Evolutionary conservation across 23 red algal species (phyloP), one percentile per base, ranked within the genome.

Genomic region (Gracilaria vermiculophylla): DNA sequence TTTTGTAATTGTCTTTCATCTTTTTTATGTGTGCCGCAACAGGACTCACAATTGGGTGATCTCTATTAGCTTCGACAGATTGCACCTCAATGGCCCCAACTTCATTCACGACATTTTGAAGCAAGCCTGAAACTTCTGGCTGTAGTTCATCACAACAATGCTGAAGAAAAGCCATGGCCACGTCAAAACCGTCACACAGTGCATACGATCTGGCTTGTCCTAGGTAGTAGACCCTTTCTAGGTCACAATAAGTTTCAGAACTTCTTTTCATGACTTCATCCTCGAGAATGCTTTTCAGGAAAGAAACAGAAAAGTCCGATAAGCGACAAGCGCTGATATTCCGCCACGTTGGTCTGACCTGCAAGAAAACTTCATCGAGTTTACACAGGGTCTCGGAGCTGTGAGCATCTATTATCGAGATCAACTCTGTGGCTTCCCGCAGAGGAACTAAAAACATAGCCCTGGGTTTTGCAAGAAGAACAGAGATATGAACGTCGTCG

Each of bases 161-260:
- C 23, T 2, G 7, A 24, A 85, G 62, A 54, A 70, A 85, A 19
- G 58, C 81, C 11, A 71, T 37, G 27, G 81, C 81, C 16, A 54
- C 62, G 37, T 69, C 45, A 45, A 69, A 69, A 28, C 81, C 81
- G 34, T 85, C 81, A 39, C 66, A 70, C 15, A 85, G 62, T 27
- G 81, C 81, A 69, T 85, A 85, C 2, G 81, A 85, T 15, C 81
- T 62, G 29, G 81, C 61, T 85, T 85, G 81, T 54, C 81, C 2
- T 4, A 85, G 44, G 25, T 37, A 53, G 45, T 69, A 85, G 9
- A 71, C 47, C n/a, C 47, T 53, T 69, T 85, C 56, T 47, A 85
- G 39, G 60, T 31, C 29, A 37, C 42, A 33, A 25, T 43, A 40
- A 11, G 61, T 53, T 10, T 79, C 50, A 39, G 75, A 23, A 12